These are phyloP conservation scores for Physcomitrium patens DNA, from an alignment of 225 moss, liverwort and hornwort genomes.

Conservation along the genomic window DNA sequence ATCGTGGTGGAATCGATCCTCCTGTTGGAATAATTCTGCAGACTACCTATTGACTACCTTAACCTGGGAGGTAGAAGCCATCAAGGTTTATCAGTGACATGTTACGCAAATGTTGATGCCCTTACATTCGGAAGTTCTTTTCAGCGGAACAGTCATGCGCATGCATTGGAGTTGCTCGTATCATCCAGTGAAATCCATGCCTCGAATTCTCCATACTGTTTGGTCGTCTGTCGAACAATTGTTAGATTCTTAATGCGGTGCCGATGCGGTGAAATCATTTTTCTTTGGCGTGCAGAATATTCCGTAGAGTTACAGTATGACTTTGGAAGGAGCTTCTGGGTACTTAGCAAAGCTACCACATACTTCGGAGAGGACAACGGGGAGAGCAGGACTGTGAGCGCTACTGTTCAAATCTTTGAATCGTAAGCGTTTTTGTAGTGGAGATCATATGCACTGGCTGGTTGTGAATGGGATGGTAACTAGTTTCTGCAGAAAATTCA, in stretches of 20 bases:
- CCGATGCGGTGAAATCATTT: background rate
- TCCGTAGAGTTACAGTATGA: background rate
- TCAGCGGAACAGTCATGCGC: background rate
- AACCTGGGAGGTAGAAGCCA: background rate
- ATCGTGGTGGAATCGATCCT: background rate
- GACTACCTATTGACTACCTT: background rate
- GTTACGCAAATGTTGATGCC: background rate
- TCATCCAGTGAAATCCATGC: background rate
- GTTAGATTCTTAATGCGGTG: background rate
- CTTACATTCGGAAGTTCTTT: constrained; percentile 1
- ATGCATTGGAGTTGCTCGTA: background rate
- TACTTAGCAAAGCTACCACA: background rate
- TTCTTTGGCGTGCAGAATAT: background rate
- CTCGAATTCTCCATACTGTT: background rate
- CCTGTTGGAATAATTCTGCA: background rate
- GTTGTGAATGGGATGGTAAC: background rate
- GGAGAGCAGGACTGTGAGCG: no score
- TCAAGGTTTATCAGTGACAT: background rate
- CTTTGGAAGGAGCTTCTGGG: background rate
- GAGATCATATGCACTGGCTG: background rate
- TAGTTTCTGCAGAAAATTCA: background rate
- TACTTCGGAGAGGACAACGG: background rate
- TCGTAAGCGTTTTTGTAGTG: background rate
- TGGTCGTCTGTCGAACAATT: background rate
- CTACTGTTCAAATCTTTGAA: background rate